Percentiles rank a stretch among this genome's conserved stretches.
Conservation (phyloP, 2,329 filamentous ascomycete genomes). For the Drechslerella dactyloides region DNA sequence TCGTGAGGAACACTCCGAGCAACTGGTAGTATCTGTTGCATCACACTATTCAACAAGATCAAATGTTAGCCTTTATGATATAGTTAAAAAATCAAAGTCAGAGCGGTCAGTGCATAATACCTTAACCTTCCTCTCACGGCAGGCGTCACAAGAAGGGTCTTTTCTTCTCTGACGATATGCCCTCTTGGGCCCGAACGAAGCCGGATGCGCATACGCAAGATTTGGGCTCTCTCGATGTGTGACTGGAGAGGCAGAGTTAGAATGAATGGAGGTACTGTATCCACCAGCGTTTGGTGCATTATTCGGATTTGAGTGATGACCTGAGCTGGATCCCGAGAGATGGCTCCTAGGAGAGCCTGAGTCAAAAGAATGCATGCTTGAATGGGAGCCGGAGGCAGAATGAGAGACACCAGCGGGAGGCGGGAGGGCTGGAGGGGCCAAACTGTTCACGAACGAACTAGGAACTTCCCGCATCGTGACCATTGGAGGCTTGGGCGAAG, state of each 20-base stretch:
- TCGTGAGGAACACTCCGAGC: slow-evolving; percentile 94
- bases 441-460: slow-evolving; percentile 50
- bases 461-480: slow-evolving; percentile 50
- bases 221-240: slow-evolving; percentile 50
- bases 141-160: slow-evolving; percentile 96
- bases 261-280: slow-evolving; percentile 40
- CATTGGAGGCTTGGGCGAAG: slow-evolving; percentile 25
- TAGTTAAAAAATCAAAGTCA: background rate
- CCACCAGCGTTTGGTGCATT: slow-evolving; percentile 28
- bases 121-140: slow-evolving; percentile 80
- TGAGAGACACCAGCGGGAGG: slow-evolving; percentile 45
- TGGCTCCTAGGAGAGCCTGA: slow-evolving; percentile 48
- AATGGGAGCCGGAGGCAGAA: slow-evolving; percentile 46
- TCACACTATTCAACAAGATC: slow-evolving; percentile 69
- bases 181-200: slow-evolving; percentile 65
- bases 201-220: slow-evolving; percentile 47
- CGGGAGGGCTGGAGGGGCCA: slow-evolving; percentile 46
- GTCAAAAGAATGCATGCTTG: slow-evolving; percentile 50
- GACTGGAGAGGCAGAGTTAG: slow-evolving; percentile 48
- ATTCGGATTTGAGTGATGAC: slow-evolving; percentile 40
- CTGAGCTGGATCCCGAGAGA: slow-evolving; percentile 46
- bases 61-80: slow-evolving; percentile 1
- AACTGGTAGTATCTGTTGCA: slow-evolving; percentile 93
- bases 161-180: slow-evolving; percentile 94
- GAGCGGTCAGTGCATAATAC: slow-evolving; percentile 50